These are phyloP conservation scores for Delitschia confertaspora DNA, from an alignment of 495 filamentous ascomycete genomes.

Conservation along the genomic window DNA sequence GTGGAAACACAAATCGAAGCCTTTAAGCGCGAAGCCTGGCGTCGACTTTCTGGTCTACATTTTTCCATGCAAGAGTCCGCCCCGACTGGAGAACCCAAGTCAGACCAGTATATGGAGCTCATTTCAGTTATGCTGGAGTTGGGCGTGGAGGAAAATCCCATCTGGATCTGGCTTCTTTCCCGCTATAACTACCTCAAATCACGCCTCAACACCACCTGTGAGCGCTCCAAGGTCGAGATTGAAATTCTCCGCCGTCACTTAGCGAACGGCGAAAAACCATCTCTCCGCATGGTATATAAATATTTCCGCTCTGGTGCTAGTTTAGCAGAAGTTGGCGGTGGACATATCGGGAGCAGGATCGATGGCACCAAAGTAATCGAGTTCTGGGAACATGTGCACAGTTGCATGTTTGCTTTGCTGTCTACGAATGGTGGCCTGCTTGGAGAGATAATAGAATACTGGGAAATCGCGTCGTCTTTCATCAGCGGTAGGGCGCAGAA, in stretches of 20 bases:
- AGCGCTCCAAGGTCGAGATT: conserved; percentile 79
- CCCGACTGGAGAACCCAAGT: conserved; percentile 40
- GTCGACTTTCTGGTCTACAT: conserved; percentile 46
- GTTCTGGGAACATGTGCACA: conserved; percentile 77
- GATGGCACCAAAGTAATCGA: conserved; percentile 73
- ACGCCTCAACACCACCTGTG: conserved; percentile 67
- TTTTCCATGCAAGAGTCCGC: conserved; percentile 38
- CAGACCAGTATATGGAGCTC: conserved; percentile 81
- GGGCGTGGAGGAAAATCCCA: conserved; percentile 89
- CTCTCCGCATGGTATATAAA: conserved; percentile 55
- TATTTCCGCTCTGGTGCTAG: conserved; percentile 66
- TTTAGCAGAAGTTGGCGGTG: conserved; percentile 46
- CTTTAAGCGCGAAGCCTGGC: conserved; percentile 87
- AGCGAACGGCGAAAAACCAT: conserved; percentile 60
- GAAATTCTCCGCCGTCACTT: conserved; percentile 79
- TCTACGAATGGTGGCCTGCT: conserved; percentile 67
- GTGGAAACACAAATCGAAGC: conserved; percentile 71
- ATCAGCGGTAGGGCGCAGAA: conserved; percentile 78
- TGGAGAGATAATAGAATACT: conserved; percentile 84
- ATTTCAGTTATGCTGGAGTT: conserved; percentile 81
- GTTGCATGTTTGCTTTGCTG: conserved; percentile 59
- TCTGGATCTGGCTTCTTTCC: conserved; percentile 88
- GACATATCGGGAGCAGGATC: conserved; percentile 36
- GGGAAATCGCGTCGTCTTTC: conserved; percentile 86
- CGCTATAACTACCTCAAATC: conserved; percentile 79